Conservation (phyloP, 305 asterid genomes). For the Rubia peregrina region DNA sequence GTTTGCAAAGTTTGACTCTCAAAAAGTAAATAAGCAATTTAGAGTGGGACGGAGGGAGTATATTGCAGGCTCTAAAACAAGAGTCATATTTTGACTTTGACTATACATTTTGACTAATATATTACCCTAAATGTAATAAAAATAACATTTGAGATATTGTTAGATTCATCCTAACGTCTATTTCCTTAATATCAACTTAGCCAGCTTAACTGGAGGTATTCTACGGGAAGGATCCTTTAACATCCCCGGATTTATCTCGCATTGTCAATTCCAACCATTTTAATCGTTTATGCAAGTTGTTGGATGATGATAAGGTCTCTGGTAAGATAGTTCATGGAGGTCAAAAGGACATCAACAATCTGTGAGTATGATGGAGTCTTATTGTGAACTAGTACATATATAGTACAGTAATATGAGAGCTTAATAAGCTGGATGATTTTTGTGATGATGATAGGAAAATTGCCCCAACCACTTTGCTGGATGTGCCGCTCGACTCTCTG, state of each 20-base stretch:
- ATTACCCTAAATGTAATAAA: too few relatives aligned
- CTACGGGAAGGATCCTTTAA: slow-evolving; percentile 78
- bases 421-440: slow-evolving; percentile 3
- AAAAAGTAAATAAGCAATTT: too few relatives aligned
- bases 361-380: slow-evolving; percentile 40
- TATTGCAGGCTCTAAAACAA: too few relatives aligned
- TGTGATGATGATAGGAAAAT: slow-evolving; percentile 46
- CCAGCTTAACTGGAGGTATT: slow-evolving; percentile 65
- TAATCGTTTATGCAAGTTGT: slow-evolving; percentile 46
- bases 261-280: slow-evolving; percentile 66
- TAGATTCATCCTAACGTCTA: too few relatives aligned
- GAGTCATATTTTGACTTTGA: too few relatives aligned
- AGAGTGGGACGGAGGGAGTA: too few relatives aligned
- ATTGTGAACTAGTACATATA: background rate
- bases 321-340: slow-evolving; percentile 81
- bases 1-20: too few relatives aligned
- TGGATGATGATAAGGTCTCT: slow-evolving; percentile 69
- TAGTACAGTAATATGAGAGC: background rate
- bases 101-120: too few relatives aligned
- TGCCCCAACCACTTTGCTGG: slow-evolving; percentile 74
- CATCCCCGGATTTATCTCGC: slow-evolving; percentile 63
- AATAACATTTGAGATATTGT: too few relatives aligned
- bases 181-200: too few relatives aligned
- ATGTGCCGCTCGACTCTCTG: slow-evolving; percentile 67
- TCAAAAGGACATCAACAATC: slow-evolving; percentile 50